phyloP scores from a whole-genome alignment of 371 early-diverging fungal species.

The Rhizopus delemar region DNA sequence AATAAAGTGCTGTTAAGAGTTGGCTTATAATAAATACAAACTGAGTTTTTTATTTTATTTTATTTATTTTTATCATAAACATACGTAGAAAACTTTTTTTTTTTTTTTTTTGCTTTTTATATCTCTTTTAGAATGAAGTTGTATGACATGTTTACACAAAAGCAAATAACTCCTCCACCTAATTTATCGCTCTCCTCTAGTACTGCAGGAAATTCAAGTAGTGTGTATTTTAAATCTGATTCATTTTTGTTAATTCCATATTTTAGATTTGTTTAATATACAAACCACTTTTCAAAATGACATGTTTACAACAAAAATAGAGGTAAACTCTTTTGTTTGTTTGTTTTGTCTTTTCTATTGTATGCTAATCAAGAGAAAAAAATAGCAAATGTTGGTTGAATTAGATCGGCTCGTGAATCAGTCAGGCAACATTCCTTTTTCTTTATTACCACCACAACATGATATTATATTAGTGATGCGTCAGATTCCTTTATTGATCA shows the following conservation, averaged over 20 bases:
- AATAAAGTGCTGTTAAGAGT: conserved; percentile 63
- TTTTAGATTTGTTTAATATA: conserved; percentile 19
- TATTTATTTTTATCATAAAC: background rate
- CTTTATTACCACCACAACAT: conserved; percentile 77
- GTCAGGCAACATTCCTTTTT: conserved; percentile 58
- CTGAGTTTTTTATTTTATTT: background rate
- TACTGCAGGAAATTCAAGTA: background rate
- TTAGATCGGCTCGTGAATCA: conserved; percentile 74
- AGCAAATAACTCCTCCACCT: conserved; percentile 22
- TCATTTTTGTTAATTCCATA: background rate
- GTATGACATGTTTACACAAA: conserved; percentile 37
- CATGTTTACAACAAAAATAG: conserved; percentile 25
- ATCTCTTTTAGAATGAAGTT: conserved; percentile 22
- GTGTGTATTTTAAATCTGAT: too few relatives aligned
- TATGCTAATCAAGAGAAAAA: background rate
- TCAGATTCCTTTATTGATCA: conserved; percentile 69
- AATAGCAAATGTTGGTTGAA: conserved; percentile 66
- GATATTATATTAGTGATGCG: conserved; percentile 75
- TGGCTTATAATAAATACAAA: conserved; percentile 38
- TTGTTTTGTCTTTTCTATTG: background rate
- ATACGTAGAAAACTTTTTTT: conserved; percentile 1
- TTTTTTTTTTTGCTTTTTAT: conserved; percentile 1
- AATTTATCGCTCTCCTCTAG: conserved; percentile 1
- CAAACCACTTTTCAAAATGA: conserved; percentile 13
- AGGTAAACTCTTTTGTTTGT: conserved; percentile 12